Evolutionary conservation across 345 rosid genomes (phyloP).

Genomic region (Corchorus olitorius): DNA sequence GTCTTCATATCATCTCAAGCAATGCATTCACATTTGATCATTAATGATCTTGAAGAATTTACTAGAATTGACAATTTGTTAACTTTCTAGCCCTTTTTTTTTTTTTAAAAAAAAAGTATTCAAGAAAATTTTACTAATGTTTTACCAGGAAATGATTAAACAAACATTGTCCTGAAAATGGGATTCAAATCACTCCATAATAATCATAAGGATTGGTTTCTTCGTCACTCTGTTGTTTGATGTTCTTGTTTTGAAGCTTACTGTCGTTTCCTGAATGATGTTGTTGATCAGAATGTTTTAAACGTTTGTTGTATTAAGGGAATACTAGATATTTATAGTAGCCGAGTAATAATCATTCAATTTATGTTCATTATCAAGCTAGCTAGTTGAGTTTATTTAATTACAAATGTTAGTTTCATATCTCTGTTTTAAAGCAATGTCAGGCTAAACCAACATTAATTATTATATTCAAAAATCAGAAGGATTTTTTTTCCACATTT

Average conservation of each 20-base stretch:
- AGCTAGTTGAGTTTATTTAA: not conserved
- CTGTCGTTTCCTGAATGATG: not conserved
- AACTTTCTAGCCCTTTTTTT: too few species aligned
- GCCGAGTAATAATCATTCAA: conserved; percentile 8
- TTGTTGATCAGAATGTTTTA: not conserved
- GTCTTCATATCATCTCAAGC: not conserved
- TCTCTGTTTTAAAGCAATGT: not conserved
- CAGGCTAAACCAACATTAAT: not conserved
- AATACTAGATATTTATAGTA: not conserved
- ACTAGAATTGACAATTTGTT: not conserved
- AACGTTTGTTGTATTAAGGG: not conserved
- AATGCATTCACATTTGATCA: not conserved
- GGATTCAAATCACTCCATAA: not conserved
- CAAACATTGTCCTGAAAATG: not conserved
- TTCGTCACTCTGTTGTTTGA: not conserved
- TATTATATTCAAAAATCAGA: not conserved
- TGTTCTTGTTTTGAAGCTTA: not conserved
- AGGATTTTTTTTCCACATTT: not conserved
- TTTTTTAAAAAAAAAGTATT: too few species aligned
- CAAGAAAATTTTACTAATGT: not conserved
- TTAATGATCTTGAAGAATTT: not conserved
- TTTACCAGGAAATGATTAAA: not conserved
- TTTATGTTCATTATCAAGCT: not conserved
- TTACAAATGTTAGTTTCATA: not conserved
- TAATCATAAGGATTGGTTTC: not conserved